Evolutionary conservation across 805 yeast genomes (phyloP).

Genomic region (Yueomyces sinensis): DNA sequence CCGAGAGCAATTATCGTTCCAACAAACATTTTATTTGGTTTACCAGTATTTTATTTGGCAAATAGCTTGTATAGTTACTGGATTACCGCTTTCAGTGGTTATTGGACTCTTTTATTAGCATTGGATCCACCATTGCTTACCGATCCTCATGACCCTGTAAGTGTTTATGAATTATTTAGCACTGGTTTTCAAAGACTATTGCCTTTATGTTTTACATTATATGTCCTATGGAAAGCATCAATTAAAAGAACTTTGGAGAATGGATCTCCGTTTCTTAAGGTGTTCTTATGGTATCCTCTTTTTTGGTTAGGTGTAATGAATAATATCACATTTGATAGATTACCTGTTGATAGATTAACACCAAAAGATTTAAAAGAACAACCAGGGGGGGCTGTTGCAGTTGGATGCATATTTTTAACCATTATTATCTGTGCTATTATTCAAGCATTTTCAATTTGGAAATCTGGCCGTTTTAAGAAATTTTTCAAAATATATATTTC

Average conservation of each 20-base stretch:
- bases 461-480: constrained; percentile 50
- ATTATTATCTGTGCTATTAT: constrained; percentile 44
- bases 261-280: constrained; percentile 29
- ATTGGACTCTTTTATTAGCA: constrained; percentile 67
- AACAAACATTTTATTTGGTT: constrained; percentile 48
- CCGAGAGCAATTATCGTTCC: constrained; percentile 45
- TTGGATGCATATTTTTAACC: constrained; percentile 33
- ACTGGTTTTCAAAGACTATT: constrained; percentile 60
- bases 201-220: constrained; percentile 60
- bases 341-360: constrained; percentile 80
- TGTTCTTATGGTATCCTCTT: constrained; percentile 53
- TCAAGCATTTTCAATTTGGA: constrained; percentile 75
- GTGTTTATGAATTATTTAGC: constrained; percentile 49
- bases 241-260: constrained; percentile 35
- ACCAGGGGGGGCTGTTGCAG: constrained; percentile 65
- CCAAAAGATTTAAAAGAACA: constrained; percentile 54
- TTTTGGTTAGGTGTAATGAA: constrained; percentile 80
- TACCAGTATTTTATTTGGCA: constrained; percentile 43
- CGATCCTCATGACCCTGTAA: constrained; percentile 38
- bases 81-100: constrained; percentile 51
- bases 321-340: constrained; percentile 74
- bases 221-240: constrained; percentile 53
- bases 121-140: constrained; percentile 68
- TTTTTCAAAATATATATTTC: constrained; percentile 43
- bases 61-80: constrained; percentile 42